These are phyloP conservation scores for Ilex asprella DNA, from an alignment of 257 asterid species.

Conservation along the genomic window DNA sequence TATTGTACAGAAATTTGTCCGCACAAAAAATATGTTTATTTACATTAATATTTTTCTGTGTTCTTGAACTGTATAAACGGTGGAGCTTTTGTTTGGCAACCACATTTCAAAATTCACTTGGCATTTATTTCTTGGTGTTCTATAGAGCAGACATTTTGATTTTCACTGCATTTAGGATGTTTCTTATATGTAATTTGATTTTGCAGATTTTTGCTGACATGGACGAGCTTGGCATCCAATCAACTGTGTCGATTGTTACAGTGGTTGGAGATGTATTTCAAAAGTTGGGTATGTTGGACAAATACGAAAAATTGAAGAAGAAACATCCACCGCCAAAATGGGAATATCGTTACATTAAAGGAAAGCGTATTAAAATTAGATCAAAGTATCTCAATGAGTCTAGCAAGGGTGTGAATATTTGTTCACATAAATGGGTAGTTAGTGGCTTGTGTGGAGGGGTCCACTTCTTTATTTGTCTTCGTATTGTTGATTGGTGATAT, in stretches of 20 bases:
- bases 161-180: no score
- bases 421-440: no score
- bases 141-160: background rate
- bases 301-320: conserved; percentile 50
- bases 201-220: conserved; percentile 83
- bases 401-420: no score
- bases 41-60: no score
- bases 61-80: no score
- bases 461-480: no score
- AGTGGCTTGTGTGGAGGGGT: no score
- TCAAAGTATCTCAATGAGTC: conserved; percentile 16
- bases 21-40: conserved; percentile 15
- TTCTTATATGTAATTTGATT: background rate
- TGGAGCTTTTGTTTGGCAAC: no score
- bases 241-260: conserved; percentile 46
- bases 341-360: conserved; percentile 71
- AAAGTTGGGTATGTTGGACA: conserved; percentile 74
- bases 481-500: no score
- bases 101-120: no score
- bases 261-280: conserved; percentile 74
- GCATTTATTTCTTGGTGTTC: no score
- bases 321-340: conserved; percentile 83
- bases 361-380: conserved; percentile 69
- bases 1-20: no score
- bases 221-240: conserved; percentile 88